These are phyloP conservation scores for Acanthamoeba royreba DNA, from an alignment of 208 protist genomes.

Conservation along the genomic window DNA sequence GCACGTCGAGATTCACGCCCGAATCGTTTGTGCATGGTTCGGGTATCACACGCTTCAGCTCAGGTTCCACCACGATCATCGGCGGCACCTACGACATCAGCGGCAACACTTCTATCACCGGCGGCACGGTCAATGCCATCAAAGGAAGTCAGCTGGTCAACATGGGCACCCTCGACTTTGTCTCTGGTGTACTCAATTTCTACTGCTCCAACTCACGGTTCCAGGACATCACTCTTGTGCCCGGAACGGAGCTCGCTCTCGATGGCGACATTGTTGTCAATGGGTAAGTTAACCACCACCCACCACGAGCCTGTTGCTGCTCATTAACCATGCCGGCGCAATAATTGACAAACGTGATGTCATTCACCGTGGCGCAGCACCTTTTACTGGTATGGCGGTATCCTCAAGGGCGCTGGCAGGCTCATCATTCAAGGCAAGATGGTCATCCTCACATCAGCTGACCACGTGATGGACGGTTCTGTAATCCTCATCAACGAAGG, in stretches of 20 bases:
- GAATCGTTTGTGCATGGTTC: neutral
- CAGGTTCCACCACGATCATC: neutral
- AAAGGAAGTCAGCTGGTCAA: constrained; percentile 7
- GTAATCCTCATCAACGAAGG: constrained; percentile 17
- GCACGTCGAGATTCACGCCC: neutral
- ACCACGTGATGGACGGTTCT: constrained; percentile 22
- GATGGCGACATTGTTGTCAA: constrained; percentile 29
- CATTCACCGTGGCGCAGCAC: too few relatives aligned
- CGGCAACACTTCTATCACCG: constrained; percentile 39
- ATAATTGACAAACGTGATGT: too few relatives aligned
- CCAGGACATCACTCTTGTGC: constrained; percentile 6
- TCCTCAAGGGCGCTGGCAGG: constrained; percentile 26
- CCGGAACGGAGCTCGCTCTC: neutral
- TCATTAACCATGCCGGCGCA: too few relatives aligned
- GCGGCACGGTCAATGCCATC: constrained; percentile 35
- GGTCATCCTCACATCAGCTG: neutral
- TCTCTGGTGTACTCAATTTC: constrained; percentile 20
- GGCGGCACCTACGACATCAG: neutral
- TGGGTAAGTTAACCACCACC: too few relatives aligned
- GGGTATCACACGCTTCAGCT: constrained; percentile 5
- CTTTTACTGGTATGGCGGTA: constrained; percentile 43
- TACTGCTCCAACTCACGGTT: constrained; percentile 37
- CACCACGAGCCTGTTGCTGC: too few relatives aligned
- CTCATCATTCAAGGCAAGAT: constrained; percentile 30
- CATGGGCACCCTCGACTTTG: constrained; percentile 42